phyloP scores from a whole-genome alignment of 352 stramenopile species.

The Phytophthora pini region DNA sequence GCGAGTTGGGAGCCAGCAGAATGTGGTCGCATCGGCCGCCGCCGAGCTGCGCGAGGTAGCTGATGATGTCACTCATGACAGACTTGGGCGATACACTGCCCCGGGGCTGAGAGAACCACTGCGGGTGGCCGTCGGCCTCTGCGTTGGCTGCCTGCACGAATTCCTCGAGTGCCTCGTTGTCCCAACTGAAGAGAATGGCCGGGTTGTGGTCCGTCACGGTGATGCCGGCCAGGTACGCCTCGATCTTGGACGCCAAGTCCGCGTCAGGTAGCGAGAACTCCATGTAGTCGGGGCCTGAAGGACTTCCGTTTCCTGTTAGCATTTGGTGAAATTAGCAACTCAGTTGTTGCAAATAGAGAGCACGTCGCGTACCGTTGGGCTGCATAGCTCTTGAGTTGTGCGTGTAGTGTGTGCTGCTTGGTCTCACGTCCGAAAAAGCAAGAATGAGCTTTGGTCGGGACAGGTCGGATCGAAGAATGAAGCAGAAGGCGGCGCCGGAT shows the following conservation, averaged over 20 bases:
- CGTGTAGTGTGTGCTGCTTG: slow-evolving; percentile 11
- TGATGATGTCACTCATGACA: slow-evolving; percentile 44
- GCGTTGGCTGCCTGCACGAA: slow-evolving; percentile 46
- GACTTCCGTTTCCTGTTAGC: slow-evolving; percentile 30
- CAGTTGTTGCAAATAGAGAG: not conserved
- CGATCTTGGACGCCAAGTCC: slow-evolving; percentile 40
- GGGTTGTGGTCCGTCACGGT: slow-evolving; percentile 50
- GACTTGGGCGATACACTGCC: slow-evolving; percentile 45
- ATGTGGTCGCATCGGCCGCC: slow-evolving; percentile 45
- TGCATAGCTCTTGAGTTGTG: slow-evolving; percentile 32
- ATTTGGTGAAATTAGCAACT: slow-evolving; percentile 17
- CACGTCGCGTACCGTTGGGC: slow-evolving; percentile 34
- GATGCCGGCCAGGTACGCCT: slow-evolving; percentile 39
- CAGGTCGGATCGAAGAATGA: slow-evolving; percentile 38
- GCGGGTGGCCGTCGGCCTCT: slow-evolving; percentile 31
- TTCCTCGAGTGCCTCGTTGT: slow-evolving; percentile 41
- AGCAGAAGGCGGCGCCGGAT: slow-evolving; percentile 18
- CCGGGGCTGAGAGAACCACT: slow-evolving; percentile 43
- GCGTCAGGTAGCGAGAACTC: slow-evolving; percentile 33
- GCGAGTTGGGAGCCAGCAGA: slow-evolving; percentile 48
- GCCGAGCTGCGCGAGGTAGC: slow-evolving; percentile 47
- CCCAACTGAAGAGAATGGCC: slow-evolving; percentile 48
- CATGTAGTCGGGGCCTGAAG: slow-evolving; percentile 31
- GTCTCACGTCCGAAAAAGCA: slow-evolving; percentile 19
- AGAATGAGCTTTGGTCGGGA: slow-evolving; percentile 23